Conservation (phyloP, 306 rosid species). For the Begonia fuchsioides region DNA sequence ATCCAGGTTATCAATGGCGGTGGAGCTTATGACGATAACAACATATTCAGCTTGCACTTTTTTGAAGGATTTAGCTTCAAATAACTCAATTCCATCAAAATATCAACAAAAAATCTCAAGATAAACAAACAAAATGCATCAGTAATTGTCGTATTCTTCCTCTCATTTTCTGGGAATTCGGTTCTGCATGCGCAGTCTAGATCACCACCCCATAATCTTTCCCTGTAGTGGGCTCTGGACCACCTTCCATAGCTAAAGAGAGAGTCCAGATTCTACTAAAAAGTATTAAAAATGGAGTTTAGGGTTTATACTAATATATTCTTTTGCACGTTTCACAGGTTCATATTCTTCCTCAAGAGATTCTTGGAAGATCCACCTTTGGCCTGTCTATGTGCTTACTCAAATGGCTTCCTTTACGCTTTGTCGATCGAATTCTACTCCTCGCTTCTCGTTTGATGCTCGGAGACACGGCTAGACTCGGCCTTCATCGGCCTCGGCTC, state of each 20-base stretch:
- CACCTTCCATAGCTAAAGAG: background rate
- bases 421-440: conserved; percentile 69
- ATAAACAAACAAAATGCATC: too few species aligned
- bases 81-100: too few species aligned
- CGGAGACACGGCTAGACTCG: conserved; percentile 58
- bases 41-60: too few species aligned
- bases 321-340: conserved; percentile 25
- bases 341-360: conserved; percentile 74
- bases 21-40: too few species aligned
- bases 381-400: conserved; percentile 68
- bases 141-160: conserved; percentile 4
- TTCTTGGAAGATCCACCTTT: conserved; percentile 79
- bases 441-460: conserved; percentile 46
- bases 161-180: conserved; percentile 16
- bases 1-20: too few species aligned
- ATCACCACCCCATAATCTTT: too few species aligned
- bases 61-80: too few species aligned
- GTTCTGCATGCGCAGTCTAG: conserved; percentile 2
- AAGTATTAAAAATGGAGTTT: background rate
- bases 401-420: conserved; percentile 58
- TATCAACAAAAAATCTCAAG: too few species aligned
- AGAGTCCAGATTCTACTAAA: background rate
- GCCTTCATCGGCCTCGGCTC: conserved; percentile 47
- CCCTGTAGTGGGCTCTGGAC: background rate
- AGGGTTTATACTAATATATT: background rate